These are phyloP conservation scores for Ettlia oleoabundans DNA, from an alignment of 139 green algal species.

Conservation along the genomic window DNA sequence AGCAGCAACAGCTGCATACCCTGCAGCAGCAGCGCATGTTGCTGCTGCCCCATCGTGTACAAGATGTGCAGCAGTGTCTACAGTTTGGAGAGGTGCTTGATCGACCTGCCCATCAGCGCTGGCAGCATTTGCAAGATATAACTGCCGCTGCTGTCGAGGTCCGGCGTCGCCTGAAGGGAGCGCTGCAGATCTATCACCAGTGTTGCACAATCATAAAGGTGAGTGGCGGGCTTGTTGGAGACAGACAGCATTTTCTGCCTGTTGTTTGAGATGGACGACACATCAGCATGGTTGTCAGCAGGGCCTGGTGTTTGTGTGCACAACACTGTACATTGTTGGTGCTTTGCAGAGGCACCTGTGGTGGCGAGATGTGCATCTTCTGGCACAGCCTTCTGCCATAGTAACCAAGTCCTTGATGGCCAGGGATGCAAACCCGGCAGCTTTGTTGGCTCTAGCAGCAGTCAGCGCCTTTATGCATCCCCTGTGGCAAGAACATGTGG, in stretches of 20 bases:
- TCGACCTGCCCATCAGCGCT: background rate
- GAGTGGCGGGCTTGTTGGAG: background rate
- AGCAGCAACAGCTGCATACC: background rate
- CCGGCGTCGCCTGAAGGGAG: background rate
- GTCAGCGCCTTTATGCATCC: constrained; percentile 13
- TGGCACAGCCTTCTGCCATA: background rate
- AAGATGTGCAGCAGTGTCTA: background rate
- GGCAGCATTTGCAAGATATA: background rate
- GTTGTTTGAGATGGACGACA: too few relatives aligned
- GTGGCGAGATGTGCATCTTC: constrained; percentile 21
- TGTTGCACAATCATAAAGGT: constrained; percentile 3
- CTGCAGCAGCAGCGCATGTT: background rate
- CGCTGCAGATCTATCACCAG: background rate
- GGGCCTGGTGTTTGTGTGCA: background rate
- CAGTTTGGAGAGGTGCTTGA: background rate
- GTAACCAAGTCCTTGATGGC: background rate
- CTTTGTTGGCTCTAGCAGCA: background rate
- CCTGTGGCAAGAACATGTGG: background rate
- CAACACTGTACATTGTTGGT: background rate
- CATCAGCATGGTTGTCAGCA: background rate
- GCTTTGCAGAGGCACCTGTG: constrained; percentile 1
- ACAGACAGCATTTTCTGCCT: too few relatives aligned
- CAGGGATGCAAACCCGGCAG: background rate
- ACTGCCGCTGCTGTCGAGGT: background rate
- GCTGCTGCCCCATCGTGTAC: background rate